Evolutionary conservation across 2,329 filamentous ascomycete species (phyloP).

Genomic region (Epichloe typhina): DNA sequence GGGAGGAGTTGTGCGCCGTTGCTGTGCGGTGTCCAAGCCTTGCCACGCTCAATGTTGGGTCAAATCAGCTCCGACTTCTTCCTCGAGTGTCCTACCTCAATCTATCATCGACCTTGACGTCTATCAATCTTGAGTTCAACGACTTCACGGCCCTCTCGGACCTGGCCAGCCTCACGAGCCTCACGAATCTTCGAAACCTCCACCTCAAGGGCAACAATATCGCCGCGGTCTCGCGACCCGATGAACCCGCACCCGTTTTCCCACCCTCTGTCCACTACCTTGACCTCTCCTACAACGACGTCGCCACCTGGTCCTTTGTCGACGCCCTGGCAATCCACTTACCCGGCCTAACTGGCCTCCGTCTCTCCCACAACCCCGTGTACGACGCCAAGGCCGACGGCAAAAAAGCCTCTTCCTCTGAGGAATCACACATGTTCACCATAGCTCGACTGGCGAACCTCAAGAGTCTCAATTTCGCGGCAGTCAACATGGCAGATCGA

Average conservation of each 20-base stretch:
- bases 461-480: constrained; percentile 58
- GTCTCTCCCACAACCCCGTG: constrained; percentile 76
- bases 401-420: constrained; percentile 40
- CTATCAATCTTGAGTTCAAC: constrained; percentile 62
- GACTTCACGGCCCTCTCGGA: constrained; percentile 46
- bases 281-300: constrained; percentile 60
- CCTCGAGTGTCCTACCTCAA: constrained; percentile 23
- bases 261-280: constrained; percentile 45
- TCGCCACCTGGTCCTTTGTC: constrained; percentile 60
- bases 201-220: constrained; percentile 72
- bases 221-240: constrained; percentile 22
- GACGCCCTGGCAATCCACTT: constrained; percentile 54
- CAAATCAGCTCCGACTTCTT: constrained; percentile 45
- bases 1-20: constrained; percentile 48
- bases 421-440: constrained; percentile 83
- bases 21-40: constrained; percentile 40
- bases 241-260: constrained; percentile 31
- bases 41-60: constrained; percentile 35
- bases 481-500: constrained; percentile 60
- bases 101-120: constrained; percentile 41
- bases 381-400: constrained; percentile 42
- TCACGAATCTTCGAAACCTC: constrained; percentile 41
- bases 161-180: constrained; percentile 36
- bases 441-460: constrained; percentile 60
- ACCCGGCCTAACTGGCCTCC: constrained; percentile 60